Base-by-base conservation (phyloP, 768 basidiomycete genomes). In the Mycena epipterygia region DNA sequence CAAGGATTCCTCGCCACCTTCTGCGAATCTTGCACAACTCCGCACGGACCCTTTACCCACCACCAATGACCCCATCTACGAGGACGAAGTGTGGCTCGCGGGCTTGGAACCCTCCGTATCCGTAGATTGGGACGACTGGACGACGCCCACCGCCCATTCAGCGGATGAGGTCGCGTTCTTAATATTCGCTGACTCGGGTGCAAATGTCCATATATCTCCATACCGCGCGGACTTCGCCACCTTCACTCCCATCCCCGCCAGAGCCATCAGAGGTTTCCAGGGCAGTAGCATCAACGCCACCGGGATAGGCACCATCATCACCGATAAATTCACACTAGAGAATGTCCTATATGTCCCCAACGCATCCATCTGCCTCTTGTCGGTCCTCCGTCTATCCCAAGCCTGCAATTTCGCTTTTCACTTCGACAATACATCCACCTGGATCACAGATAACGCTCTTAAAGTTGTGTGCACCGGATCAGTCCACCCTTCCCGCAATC, bases 291-390 rank as follows among this genome's bases (percentile, higher is more conserved):
- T 67, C 32, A 32, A 42, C 17, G 66, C 66, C 3, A 19, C 21
- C 0, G 66, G 66, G 5, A 39, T 67, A 12, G 66, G 66, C 16
- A 60, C 66, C 4, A 57, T 67, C 49, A n/a, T 55, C 13, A 60
- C 37, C 1, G 39, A 52, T 7, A 53, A 60, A 11, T 19, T 67
- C n/a, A 41, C 37, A 2, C 23, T 60, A 1, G 2, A 53, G 0
- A 42, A 60, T 17, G 51, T 33, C 2, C 58, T 67, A 32, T 61
- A 67, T n/a, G 66, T 61, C 29, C 66, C 66, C 5, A 41, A 35
- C 3, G 57, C 66, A 0, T 41, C 58, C 8, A 29, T 61, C 7
- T 51, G 58, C 17, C 57, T 67, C 5, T 39, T 67, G 9, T 67
- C 66, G 1, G 66, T 67, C 58, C 3, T 33, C 12, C 66, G 59